These are phyloP conservation scores for Cornus kousa DNA, from an alignment of 148 eudicot species.

Conservation along the genomic window DNA sequence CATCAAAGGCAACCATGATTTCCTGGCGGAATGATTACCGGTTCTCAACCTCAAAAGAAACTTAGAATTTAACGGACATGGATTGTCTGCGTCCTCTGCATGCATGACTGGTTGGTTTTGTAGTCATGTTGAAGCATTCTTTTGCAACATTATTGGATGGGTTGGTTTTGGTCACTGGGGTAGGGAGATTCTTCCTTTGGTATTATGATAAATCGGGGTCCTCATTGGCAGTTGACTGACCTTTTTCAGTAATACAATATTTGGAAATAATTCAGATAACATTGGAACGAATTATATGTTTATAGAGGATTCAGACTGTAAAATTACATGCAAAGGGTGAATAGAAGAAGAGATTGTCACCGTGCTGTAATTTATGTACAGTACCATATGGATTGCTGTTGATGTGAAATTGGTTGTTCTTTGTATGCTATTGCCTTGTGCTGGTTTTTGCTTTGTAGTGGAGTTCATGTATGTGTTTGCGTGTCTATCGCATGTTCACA, in stretches of 20 bases:
- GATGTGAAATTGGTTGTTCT: conserved; percentile 14
- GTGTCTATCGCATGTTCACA: no score
- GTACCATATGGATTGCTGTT: conserved; percentile 13
- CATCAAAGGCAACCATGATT: not conserved
- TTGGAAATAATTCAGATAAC: conserved; percentile 6
- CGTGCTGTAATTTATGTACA: conserved; percentile 33
- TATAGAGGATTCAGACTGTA: conserved; percentile 13
- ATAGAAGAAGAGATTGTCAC: conserved; percentile 3
- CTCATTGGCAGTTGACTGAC: not conserved
- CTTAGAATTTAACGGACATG: not conserved
- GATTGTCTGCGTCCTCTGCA: not conserved
- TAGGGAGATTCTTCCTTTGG: not conserved
- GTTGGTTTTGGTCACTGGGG: conserved; percentile 15
- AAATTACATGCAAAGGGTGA: conserved; percentile 8
- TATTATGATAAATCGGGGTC: conserved; percentile 7
- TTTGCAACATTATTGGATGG: conserved; percentile 17
- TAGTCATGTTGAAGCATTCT: conserved; percentile 17
- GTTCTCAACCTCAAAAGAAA: not conserved
- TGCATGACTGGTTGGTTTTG: conserved; percentile 1
- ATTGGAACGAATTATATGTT: conserved; percentile 11
- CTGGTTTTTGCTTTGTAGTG: not conserved
- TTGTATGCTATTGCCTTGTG: not conserved
- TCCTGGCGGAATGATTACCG: not conserved
- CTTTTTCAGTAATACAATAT: conserved; percentile 3
- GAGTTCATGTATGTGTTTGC: not conserved